phyloP scores from a whole-genome alignment of 1,139 yeast species.

The Pichia sp. region DNA sequence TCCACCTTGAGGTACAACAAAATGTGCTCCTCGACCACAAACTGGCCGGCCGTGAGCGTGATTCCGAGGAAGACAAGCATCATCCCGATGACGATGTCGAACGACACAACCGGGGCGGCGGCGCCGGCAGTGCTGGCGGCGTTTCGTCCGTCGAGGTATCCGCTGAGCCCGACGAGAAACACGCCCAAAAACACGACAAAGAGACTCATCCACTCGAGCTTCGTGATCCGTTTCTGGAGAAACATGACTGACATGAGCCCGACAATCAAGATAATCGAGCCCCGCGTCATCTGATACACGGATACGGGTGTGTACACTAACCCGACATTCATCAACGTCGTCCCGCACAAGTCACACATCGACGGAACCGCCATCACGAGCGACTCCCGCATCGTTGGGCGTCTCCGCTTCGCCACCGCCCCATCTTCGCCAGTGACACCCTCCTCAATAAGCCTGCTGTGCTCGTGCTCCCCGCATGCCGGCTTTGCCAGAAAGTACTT shows the following conservation, averaged over 20 bases:
- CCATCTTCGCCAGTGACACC: conserved; percentile 4
- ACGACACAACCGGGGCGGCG: conserved; percentile 20
- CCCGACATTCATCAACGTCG: conserved; percentile 75
- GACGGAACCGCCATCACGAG: conserved; percentile 56
- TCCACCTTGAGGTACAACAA: conserved; percentile 49
- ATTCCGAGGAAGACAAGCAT: conserved; percentile 57
- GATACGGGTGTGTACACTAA: conserved; percentile 75
- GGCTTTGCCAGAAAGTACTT: background rate
- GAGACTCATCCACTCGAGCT: conserved; percentile 67
- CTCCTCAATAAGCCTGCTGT: background rate
- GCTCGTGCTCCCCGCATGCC: background rate
- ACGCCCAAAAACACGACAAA: conserved; percentile 62
- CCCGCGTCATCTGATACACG: conserved; percentile 80
- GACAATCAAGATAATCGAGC: conserved; percentile 71
- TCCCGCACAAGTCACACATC: conserved; percentile 65
- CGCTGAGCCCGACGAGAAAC: conserved; percentile 69
- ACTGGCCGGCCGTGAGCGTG: conserved; percentile 66
- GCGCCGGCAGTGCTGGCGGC: background rate
- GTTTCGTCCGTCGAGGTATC: conserved; percentile 30
- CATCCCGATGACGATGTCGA: conserved; percentile 49
- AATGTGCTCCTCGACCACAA: conserved; percentile 73
- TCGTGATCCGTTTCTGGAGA: conserved; percentile 50
- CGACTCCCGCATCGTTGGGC: conserved; percentile 23
- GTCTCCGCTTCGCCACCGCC: conserved; percentile 5
- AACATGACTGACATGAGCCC: conserved; percentile 67